Base-by-base conservation (phyloP, 2,329 filamentous ascomycete species). In the Phialophora chinensis region DNA sequence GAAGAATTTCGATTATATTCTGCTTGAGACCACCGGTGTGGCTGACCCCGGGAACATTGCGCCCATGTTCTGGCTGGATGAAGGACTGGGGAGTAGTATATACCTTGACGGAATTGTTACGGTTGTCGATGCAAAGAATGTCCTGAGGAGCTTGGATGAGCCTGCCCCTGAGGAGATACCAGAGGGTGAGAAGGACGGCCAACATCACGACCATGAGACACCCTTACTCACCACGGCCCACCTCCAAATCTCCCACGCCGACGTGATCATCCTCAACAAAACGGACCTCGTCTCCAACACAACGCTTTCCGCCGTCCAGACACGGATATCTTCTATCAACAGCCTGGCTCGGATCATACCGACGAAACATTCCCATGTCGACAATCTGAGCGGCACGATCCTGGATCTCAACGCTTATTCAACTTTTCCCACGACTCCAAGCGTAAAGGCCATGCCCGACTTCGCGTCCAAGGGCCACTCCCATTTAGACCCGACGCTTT, bases 81-180 rank as follows among this genome's bases (percentile, higher is more conserved):
- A 98, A 71, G 95, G 93, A 0, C 85, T 99, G 2, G 94, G 93
- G 7, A 97, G 93, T 78, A 93, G 90, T 44, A 97, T 99, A 73
- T 99, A 96, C 77, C 87, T 99, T 0, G 95, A 99, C 75, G 95
- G 95, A 1, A 97, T 99, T 64, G 93, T 98, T 55, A 98, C 95
- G 0, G 83, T 99, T 1, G 92, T 99, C 23, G 95, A 99, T 77
- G 94, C 93, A 35, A 96, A 95, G 80, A 97, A 98, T 74, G 91
- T 99, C 25, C 78, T 96, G 3, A 88, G 85, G 69, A 91, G 88
- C 73, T 84, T 99, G 1, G 91, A 97, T 69, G 91, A 96, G 67
- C 80, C 80, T 1, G 74, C 80, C 0, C 75, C 78, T 0, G 76
- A 80, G 54, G 79, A 82, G 67, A 75, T 75, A 50, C 72, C 78